Conservation (phyloP, 345 rosid species). For the Lepidium didymum region DNA sequence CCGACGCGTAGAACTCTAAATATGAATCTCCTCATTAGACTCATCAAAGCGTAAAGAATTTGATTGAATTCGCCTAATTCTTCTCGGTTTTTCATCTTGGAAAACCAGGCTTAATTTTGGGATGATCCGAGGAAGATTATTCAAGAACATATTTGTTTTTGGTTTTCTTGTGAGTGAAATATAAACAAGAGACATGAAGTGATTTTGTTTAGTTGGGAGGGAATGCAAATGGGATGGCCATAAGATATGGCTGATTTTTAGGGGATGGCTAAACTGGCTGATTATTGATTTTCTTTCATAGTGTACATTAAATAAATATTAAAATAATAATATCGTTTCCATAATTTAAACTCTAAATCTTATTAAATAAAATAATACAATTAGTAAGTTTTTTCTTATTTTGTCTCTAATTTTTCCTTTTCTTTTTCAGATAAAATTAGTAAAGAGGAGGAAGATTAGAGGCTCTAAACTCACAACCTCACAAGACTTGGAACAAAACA, state of each 20-base stretch:
- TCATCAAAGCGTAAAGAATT: not conserved
- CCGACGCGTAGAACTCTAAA: conserved; percentile 19
- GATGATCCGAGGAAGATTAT: not conserved
- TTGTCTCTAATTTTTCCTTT: too few species aligned
- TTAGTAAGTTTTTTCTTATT: too few species aligned
- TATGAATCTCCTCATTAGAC: conserved; percentile 18
- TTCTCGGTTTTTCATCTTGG: conserved; percentile 6
- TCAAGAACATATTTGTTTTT: not conserved
- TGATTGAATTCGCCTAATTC: conserved; percentile 8
- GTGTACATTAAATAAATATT: too few species aligned
- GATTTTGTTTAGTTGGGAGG: not conserved
- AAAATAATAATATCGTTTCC: too few species aligned
- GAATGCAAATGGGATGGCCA: conserved; percentile 32
- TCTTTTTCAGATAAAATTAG: not conserved
- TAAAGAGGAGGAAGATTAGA: not conserved
- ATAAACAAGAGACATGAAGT: not conserved
- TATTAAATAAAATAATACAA: too few species aligned
- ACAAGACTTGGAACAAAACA: not conserved
- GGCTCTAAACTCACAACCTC: not conserved
- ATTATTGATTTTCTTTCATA: not conserved
- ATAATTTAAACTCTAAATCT: too few species aligned
- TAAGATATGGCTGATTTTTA: conserved; percentile 7
- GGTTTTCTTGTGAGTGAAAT: not conserved
- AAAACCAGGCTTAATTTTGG: not conserved
- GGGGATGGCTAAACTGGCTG: conserved; percentile 8